Evolutionary conservation across 345 rosid genomes (phyloP), one percentile per base, ranked within the genome.

Genomic region (Raphanus sativus): DNA sequence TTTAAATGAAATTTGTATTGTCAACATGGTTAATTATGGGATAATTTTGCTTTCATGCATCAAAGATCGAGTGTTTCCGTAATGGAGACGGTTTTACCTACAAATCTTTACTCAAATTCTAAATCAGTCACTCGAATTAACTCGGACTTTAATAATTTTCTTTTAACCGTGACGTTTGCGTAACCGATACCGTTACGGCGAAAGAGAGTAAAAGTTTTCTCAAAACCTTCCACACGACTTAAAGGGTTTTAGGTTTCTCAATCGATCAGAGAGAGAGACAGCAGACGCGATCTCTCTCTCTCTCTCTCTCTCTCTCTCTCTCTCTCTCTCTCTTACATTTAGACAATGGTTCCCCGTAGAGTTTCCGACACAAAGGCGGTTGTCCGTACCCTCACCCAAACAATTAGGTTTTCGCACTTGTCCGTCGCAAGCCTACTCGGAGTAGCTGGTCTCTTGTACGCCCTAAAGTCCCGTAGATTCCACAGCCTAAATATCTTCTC

Each of bases 361-460:
- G 50, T 16, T 56, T 26, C 75, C 36, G 64, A 64, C 8, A 15
- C 75, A 63, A 70, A 12, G 68, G 79, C 79, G 82, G 64, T 74
- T 15, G 54, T 69, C 6, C 28, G 56, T 30, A 24, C 24, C 34
- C 36, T 81, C 52, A 50, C 70, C 0, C 73, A 60, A 21, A 71
- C 54, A 34, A 36, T 65, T 15, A 71, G 50, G 87, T 65, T 75
- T 65, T 81, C 86, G 16, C 81, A 69, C 50, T n/a, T 82, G 28
- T 84, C 94, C 2, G 71, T 87, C 38, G 92, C 83, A 2, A 82
- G 86, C 34, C 58, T 89, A 52, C 50, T 86, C 54, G 91, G 91
- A 34, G 82, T 74, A 3, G 88, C 91, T 66, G 92, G 88, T 59
- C 72, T 92, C 72, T 50, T 80, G 4, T 76, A 83, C 21, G 91